These are phyloP conservation scores for Pseudoneurospora amorphoporcata DNA, from an alignment of 495 filamentous ascomycete species.

Conservation along the genomic window DNA sequence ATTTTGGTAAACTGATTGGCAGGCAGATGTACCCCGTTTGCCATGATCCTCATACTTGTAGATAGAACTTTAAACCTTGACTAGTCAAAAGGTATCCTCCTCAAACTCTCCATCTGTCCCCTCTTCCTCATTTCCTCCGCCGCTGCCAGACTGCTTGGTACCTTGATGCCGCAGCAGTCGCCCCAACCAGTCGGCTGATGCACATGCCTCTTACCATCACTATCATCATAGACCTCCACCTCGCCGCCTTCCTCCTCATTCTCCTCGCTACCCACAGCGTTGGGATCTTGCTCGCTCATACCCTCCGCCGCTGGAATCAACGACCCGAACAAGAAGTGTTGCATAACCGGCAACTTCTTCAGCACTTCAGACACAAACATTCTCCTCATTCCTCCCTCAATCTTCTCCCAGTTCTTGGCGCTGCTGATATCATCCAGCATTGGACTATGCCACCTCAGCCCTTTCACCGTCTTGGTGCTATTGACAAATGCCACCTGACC, in stretches of 20 bases:
- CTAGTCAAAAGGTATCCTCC: constrained; percentile 88
- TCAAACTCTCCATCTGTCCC: constrained; percentile 46
- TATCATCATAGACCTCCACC: constrained; percentile 46
- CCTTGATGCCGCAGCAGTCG: constrained; percentile 97
- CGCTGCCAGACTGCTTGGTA: constrained; percentile 85
- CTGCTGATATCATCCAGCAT: constrained; percentile 97
- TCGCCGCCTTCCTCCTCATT: constrained; percentile 46
- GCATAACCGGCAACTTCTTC: constrained; percentile 92
- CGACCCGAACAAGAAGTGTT: constrained; percentile 89
- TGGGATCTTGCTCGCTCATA: constrained; percentile 58
- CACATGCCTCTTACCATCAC: constrained; percentile 54
- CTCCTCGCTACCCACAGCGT: constrained; percentile 24
- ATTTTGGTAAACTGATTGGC: too few species aligned
- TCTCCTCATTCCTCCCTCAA: constrained; percentile 86
- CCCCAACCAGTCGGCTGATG: constrained; percentile 70
- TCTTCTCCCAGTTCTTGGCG: constrained; percentile 85
- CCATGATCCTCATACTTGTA: not conserved
- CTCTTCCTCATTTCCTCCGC: constrained; percentile 76
- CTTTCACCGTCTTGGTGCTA: constrained; percentile 90
- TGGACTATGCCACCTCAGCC: constrained; percentile 90
- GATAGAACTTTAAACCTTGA: not conserved
- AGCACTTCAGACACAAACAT: constrained; percentile 96
- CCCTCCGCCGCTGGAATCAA: constrained; percentile 69
- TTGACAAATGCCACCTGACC: constrained; percentile 91
- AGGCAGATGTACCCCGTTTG: not conserved